Percentiles rank a stretch among this genome's conserved stretches.
These are phyloP conservation scores for Alternaria longipes DNA, from an alignment of 2,329 filamentous ascomycete species.

Conservation along the genomic window DNA sequence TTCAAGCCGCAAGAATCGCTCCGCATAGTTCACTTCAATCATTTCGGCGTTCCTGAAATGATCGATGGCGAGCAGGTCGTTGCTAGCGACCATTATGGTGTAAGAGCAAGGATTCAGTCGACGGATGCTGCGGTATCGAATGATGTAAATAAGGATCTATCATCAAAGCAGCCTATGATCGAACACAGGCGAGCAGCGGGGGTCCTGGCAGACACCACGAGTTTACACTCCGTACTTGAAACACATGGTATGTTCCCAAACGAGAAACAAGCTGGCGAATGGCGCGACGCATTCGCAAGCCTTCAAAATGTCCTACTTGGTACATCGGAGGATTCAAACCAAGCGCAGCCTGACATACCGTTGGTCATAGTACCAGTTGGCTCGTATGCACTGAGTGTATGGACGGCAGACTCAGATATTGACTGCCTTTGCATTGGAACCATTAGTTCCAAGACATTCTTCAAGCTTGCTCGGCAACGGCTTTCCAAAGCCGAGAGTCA, in stretches of 20 bases:
- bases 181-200: conserved; percentile 20
- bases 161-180: conserved; percentile 19
- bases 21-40: conserved; percentile 61
- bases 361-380: conserved; percentile 70
- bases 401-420: conserved; percentile 68
- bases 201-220: conserved; percentile 16
- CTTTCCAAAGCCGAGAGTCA: conserved; percentile 58
- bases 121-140: conserved; percentile 21
- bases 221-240: conserved; percentile 25
- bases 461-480: conserved; percentile 65
- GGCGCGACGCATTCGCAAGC: conserved; percentile 58
- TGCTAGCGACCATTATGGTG: conserved; percentile 64
- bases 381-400: conserved; percentile 71
- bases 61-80: conserved; percentile 24
- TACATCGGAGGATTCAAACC: conserved; percentile 21
- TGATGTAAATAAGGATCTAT: conserved; percentile 2
- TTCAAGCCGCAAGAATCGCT: conserved; percentile 57
- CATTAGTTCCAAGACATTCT: conserved; percentile 69
- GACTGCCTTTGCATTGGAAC: conserved; percentile 72
- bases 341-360: conserved; percentile 35
- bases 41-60: conserved; percentile 62
- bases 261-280: conserved; percentile 53
- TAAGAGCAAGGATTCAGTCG: conserved; percentile 51
- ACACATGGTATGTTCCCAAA: conserved; percentile 57
- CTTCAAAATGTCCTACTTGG: conserved; percentile 58